Evolutionary conservation across 2,329 filamentous ascomycete genomes (phyloP).

Genomic region (Phyllosticta citribraziliensis): DNA sequence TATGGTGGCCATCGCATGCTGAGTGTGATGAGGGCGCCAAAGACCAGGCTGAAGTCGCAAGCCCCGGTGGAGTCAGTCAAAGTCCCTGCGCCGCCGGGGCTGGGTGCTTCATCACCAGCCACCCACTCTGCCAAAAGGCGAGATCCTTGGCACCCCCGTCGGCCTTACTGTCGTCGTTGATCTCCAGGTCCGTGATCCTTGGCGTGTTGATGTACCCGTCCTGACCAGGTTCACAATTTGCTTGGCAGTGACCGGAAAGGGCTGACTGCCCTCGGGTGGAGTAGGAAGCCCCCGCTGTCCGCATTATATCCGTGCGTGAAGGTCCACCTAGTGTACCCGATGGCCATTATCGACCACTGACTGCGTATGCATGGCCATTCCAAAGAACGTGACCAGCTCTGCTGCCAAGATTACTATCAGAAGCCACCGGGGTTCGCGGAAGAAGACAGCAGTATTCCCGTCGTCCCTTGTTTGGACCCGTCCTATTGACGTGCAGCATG

Average conservation of each 20-base stretch:
- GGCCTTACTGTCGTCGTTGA: constrained; percentile 17
- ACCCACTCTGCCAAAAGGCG: constrained; percentile 28
- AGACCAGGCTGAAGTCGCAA: constrained; percentile 11
- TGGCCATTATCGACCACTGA: not conserved
- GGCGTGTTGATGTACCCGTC: not conserved
- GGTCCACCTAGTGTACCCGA: not conserved
- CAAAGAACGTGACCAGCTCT: not conserved
- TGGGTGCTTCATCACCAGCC: constrained; percentile 29
- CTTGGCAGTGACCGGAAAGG: not conserved
- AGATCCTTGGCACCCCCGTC: constrained; percentile 18
- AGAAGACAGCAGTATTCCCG: not conserved
- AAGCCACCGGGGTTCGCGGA: not conserved
- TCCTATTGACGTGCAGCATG: not conserved
- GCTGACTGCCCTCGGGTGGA: not conserved
- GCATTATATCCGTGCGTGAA: not conserved
- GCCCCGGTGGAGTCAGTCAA: constrained; percentile 28
- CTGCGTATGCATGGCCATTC: not conserved
- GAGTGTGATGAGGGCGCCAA: not conserved
- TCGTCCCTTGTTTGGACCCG: not conserved
- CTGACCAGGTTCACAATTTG: not conserved
- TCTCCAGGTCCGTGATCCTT: not conserved
- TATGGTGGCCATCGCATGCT: not conserved
- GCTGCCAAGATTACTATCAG: not conserved
- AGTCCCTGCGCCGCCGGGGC: constrained; percentile 23
- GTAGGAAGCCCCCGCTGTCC: not conserved